Conservation (phyloP, 208 protist species). For the Leishmania amazonensis region DNA sequence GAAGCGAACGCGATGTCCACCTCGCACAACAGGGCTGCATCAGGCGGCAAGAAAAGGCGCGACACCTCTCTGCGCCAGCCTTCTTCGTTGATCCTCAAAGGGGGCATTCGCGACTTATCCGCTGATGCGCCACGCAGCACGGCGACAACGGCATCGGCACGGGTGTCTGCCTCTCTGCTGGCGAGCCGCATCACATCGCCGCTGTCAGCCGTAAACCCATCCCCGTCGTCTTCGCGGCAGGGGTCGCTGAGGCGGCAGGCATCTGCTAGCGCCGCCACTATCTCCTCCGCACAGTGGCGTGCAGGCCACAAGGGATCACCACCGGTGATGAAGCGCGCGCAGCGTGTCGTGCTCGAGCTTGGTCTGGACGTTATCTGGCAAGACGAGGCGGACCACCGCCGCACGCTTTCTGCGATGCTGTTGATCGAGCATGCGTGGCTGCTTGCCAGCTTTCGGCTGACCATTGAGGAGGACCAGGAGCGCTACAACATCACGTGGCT, state of each 20-base stretch:
- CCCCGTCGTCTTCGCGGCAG: neutral
- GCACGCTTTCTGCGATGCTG: slow-evolving; percentile 29
- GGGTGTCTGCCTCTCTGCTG: neutral
- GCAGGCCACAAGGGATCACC: neutral
- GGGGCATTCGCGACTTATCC: slow-evolving; percentile 4
- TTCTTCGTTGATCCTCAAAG: slow-evolving; percentile 34
- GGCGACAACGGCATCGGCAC: neutral
- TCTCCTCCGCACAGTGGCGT: neutral
- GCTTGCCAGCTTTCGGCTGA: slow-evolving; percentile 54
- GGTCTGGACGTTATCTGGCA: slow-evolving; percentile 28
- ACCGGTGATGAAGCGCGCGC: slow-evolving; percentile 3
- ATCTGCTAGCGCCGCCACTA: neutral
- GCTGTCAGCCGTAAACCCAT: neutral
- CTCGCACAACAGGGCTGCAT: neutral
- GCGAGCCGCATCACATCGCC: neutral
- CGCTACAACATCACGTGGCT: slow-evolving; percentile 82
- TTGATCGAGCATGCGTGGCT: slow-evolving; percentile 68
- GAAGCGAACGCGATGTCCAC: neutral
- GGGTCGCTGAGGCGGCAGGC: neutral
- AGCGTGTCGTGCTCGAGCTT: slow-evolving; percentile 25
- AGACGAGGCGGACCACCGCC: slow-evolving; percentile 44
- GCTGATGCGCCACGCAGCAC: neutral
- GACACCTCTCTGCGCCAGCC: slow-evolving; percentile 32
- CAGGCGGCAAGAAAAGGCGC: slow-evolving; percentile 6
- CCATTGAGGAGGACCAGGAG: slow-evolving; percentile 72